Base-by-base conservation (phyloP, 2,329 filamentous ascomycete genomes). In the Penicillium sp. region DNA sequence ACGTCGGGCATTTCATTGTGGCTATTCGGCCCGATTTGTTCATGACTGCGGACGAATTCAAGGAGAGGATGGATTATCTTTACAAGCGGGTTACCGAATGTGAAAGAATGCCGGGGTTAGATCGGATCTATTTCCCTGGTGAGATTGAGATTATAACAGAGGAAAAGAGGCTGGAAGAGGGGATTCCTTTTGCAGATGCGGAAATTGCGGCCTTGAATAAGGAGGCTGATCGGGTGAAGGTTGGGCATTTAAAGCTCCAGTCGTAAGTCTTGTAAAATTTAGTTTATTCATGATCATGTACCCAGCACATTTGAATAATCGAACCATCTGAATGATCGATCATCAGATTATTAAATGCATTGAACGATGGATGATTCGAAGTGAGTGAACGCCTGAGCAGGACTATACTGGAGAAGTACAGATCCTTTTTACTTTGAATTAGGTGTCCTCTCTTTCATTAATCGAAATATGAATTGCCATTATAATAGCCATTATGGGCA, bases 1-100 rank as follows among this genome's bases (percentile, higher is more conserved):
- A 91, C 63, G 89, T 91, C 0, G 89, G 89, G 0, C 89, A 92
- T 67, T 91, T 91, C 58, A 68, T 92, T 1, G 75, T 91, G 1
- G 87, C 83, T 0, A 73, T 92, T 61, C 90, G 89, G 67, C 88
- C 89, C 0, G 88, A 92, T 59, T 74, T 92, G 18, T 92, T 92
- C 58, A 84, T 92, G 81, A 79, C 79, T 48, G 59, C 88, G 55
- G 85, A 88, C 1, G 87, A 90, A 37, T 92, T 92, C 66, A 83
- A 83, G 26, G 79, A 66, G 19, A 67, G 81, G 18, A 85, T 86
- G 81, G 80, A 84, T 51, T 81, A 83, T 69, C 68, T 86, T 21
- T 83, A 85, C 61, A 72, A 78, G 58, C 70, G 80, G n/a, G 82
- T 85, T 2, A 74, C 81, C 16, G 76, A 72, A 3, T 78, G 73